Base-by-base conservation (phyloP, 1,284 basidiomycete species). In the Macrocystidia cucumis region DNA sequence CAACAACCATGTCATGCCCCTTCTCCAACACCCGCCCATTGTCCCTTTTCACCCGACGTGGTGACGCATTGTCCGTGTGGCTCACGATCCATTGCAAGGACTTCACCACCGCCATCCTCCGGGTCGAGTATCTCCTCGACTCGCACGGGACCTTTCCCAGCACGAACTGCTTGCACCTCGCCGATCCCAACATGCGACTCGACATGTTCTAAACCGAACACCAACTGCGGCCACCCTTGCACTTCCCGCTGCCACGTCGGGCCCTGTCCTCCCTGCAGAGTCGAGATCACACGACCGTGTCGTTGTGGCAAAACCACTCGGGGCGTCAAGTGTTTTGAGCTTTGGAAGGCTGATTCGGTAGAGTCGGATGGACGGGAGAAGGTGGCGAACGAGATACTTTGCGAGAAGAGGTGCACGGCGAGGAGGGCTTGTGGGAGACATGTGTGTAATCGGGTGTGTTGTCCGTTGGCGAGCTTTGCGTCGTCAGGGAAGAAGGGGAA, bases 41-140 rank as follows among this genome's bases (percentile, higher is more conserved):
- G 91, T 50, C 90, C 90, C 1, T 67, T 69, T 23, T 83, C 87
- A 0, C 89, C 91, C 0, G 58, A 62, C 0, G 49, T 69, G 5
- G 64, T 92, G 35, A 72, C 68, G 0, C 74, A 73, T 26, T 96
- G 92, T 52, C 87, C 91, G 0, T 96, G 91, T 45, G 87, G 87
- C 8, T 74, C 76, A 36, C 71, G 75, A 9, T 58, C 65, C 0
- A 72, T 91, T 29, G 57, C 63, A n/a, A n/a, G n/a, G n/a, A n/a
- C n/a, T 3, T 54, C 64, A 1, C 45, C 47, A 4, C 35, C 43
- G 1, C 44, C 44, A 44, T 21, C 54, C 42, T 22, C 55, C 37
- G 17, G 48, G 47, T 60, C 35, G 26, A 50, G 8, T 54, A 56
- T 25, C 47, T n/a, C n/a, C n/a, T n/a, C n/a, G n/a, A n/a, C n/a